Percentiles rank a stretch among this genome's conserved stretches.
These are phyloP conservation scores for Myochromella boudieri DNA, from an alignment of 768 basidiomycete genomes.

Conservation along the genomic window DNA sequence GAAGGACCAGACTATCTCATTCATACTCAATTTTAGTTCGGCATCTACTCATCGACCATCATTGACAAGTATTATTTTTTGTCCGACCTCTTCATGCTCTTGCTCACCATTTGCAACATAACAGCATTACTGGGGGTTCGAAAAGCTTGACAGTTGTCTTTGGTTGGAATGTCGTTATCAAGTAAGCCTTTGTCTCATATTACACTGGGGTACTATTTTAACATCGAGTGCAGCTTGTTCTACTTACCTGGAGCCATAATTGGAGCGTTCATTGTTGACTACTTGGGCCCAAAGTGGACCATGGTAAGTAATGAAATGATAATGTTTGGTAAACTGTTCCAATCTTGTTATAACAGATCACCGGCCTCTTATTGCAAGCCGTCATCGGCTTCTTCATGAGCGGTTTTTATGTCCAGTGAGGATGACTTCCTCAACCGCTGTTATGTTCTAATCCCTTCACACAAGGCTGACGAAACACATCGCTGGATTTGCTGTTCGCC, in stretches of 20 bases:
- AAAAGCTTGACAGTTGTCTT: constrained; percentile 60
- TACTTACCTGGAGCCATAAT: constrained; percentile 54
- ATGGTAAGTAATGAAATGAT: no score
- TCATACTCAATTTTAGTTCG: constrained; percentile 48
- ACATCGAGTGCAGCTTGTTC: constrained; percentile 28
- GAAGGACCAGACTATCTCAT: not conserved
- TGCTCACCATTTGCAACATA: not conserved
- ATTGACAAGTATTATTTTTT: constrained; percentile 50
- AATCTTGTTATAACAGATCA: constrained; percentile 52
- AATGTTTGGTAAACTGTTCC: no score
- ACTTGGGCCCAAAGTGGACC: constrained; percentile 71
- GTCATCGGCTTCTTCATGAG: constrained; percentile 89
- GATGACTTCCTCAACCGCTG: not conserved
- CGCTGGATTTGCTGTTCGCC: constrained; percentile 70
- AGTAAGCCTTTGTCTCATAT: constrained; percentile 42
- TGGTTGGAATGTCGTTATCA: constrained; percentile 86
- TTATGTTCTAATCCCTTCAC: not conserved
- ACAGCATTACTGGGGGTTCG: constrained; percentile 57
- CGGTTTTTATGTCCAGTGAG: constrained; percentile 63
- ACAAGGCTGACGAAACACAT: constrained; percentile 59
- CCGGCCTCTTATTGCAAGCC: constrained; percentile 66
- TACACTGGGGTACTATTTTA: not conserved
- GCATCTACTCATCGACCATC: constrained; percentile 78
- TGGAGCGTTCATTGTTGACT: constrained; percentile 77
- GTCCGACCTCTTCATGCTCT: not conserved